Percentiles rank a stretch among this genome's conserved stretches.
Conservation (phyloP, 2,329 filamentous ascomycete genomes). For the Ceratocystis eucalypticola region DNA sequence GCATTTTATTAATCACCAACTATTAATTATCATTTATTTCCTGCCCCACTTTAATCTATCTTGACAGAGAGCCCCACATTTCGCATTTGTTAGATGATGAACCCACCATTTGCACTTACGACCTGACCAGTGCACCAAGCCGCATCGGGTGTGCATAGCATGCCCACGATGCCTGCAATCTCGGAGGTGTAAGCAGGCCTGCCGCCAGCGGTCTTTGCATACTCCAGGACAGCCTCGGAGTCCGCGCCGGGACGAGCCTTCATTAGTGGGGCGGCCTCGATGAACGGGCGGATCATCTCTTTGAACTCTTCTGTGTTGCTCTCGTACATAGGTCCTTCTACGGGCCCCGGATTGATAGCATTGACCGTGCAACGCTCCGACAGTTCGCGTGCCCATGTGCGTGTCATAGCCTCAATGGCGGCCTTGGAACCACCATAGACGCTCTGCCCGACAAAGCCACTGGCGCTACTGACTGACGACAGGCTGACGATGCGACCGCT, state of each 20-base stretch:
- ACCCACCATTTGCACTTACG: constrained; percentile 67
- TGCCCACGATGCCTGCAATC: constrained; percentile 21
- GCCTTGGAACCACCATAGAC: constrained; percentile 47
- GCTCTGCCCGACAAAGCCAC: constrained; percentile 41
- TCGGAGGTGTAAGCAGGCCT: constrained; percentile 21
- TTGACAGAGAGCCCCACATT: constrained; percentile 19
- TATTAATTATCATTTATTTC: no score
- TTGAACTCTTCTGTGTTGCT: constrained; percentile 32
- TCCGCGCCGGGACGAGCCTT: constrained; percentile 33
- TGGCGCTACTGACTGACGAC: constrained; percentile 40
- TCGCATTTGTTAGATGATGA: constrained; percentile 29
- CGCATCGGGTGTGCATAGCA: constrained; percentile 45
- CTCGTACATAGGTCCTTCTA: constrained; percentile 40
- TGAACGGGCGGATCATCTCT: constrained; percentile 31
- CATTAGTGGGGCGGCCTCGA: constrained; percentile 46
- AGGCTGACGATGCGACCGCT: constrained; percentile 44
- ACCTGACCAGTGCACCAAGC: constrained; percentile 69
- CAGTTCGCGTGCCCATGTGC: constrained; percentile 45
- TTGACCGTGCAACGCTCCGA: constrained; percentile 41
- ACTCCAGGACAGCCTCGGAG: constrained; percentile 18
- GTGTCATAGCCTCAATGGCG: constrained; percentile 45
- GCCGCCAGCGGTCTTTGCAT: constrained; percentile 20
- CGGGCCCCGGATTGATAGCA: constrained; percentile 44
- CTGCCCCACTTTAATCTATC: constrained; percentile 17
- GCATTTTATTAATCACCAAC: not conserved